These are phyloP conservation scores for Sordaria brevicollis DNA, from an alignment of 495 filamentous ascomycete species.

Conservation along the genomic window DNA sequence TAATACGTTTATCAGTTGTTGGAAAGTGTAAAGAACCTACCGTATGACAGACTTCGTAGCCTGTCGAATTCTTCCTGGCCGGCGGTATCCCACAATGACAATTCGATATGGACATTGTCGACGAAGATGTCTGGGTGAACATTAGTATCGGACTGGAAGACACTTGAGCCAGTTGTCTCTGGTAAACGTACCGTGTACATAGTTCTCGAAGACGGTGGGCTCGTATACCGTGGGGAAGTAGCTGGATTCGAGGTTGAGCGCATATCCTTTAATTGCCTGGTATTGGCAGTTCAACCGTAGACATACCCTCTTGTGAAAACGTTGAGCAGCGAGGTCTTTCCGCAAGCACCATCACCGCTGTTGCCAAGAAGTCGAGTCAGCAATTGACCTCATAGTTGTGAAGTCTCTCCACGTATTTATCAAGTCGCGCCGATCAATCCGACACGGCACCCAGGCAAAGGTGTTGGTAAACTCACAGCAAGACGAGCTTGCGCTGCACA, in stretches of 20 bases:
- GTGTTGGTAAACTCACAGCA: constrained; percentile 58
- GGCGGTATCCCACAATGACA: constrained; percentile 96
- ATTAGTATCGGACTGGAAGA: neutral
- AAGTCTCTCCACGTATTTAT: neutral
- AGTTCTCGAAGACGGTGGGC: constrained; percentile 98
- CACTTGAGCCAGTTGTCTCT: neutral
- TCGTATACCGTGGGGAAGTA: constrained; percentile 99
- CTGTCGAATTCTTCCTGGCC: constrained; percentile 99
- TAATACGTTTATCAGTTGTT: neutral
- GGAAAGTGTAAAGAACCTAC: constrained; percentile 11
- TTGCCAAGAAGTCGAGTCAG: constrained; percentile 22
- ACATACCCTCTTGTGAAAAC: constrained; percentile 94
- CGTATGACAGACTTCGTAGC: constrained; percentile 88
- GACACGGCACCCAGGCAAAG: neutral
- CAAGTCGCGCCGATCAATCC: neutral
- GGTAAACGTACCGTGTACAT: constrained; percentile 73
- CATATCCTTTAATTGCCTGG: neutral
- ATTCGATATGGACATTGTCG: constrained; percentile 89
- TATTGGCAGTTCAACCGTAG: neutral
- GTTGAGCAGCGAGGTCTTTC: constrained; percentile 94
- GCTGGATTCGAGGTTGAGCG: constrained; percentile 31
- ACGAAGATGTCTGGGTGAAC: constrained; percentile 77
- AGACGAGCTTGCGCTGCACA: constrained; percentile 93
- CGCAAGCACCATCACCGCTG: constrained; percentile 93
- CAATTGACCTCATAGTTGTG: constrained; percentile 3